Percentiles rank a stretch among this genome's conserved stretches.
Evolutionary conservation across 192 early-diverging fungal genomes (phyloP).

Genomic region (Neocallimastix lanati): DNA sequence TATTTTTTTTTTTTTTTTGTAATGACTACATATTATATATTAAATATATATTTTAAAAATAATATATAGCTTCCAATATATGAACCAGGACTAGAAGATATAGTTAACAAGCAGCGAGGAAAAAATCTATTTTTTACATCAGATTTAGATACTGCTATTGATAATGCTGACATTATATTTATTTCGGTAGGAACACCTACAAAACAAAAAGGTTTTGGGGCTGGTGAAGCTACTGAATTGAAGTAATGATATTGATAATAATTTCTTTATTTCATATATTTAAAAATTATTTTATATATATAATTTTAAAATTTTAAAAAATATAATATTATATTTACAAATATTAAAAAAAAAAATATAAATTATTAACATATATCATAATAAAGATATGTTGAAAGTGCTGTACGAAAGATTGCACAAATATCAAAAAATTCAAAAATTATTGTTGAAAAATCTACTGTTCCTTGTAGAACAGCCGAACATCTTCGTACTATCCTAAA

Average conservation of each 20-base stretch:
- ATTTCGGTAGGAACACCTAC: conserved; percentile 91
- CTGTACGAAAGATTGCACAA: conserved; percentile 63
- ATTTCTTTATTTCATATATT: too few species aligned
- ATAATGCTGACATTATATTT: conserved; percentile 69
- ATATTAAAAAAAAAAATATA: neutral
- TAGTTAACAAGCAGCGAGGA: conserved; percentile 53
- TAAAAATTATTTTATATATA: too few species aligned
- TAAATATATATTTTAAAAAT: neutral
- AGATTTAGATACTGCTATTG: conserved; percentile 60
- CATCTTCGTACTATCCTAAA: conserved; percentile 68
- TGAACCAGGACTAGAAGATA: conserved; percentile 75
- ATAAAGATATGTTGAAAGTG: conserved; percentile 42
- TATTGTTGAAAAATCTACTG: conserved; percentile 87
- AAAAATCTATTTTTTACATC: conserved; percentile 77
- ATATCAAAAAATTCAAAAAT: conserved; percentile 66
- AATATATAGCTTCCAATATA: conserved; percentile 55
- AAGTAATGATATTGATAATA: too few species aligned
- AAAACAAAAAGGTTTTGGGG: conserved; percentile 54
- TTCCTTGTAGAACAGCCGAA: conserved; percentile 79
- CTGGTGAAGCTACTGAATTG: conserved; percentile 66
- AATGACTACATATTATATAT: too few species aligned
- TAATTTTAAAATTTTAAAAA: conserved; percentile 21
- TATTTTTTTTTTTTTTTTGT: too few species aligned
- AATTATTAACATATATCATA: too few species aligned
- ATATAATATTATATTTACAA: neutral